Conservation (phyloP, 2,329 filamentous ascomycete species). For the Rhynchosporium agropyri region DNA sequence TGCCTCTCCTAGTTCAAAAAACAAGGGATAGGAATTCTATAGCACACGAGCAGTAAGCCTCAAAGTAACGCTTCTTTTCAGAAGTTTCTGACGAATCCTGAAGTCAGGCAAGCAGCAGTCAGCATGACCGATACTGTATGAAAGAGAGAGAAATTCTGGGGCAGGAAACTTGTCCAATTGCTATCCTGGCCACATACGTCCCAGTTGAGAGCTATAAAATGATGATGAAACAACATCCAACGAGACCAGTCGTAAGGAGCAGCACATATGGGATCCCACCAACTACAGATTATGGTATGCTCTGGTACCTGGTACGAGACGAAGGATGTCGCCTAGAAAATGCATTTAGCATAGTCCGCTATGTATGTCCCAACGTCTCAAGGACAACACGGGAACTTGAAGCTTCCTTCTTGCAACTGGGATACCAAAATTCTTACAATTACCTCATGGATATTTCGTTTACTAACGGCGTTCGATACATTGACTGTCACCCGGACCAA, state of each 20-base stretch:
- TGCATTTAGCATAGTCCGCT: constrained; percentile 1
- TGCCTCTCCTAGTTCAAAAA: background rate
- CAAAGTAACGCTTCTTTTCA: background rate
- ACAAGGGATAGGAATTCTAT: background rate
- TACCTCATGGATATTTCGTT: background rate
- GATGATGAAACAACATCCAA: constrained; percentile 1
- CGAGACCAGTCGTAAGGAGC: background rate
- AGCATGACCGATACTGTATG: background rate
- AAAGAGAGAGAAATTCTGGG: background rate
- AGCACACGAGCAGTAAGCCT: background rate
- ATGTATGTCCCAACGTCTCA: background rate
- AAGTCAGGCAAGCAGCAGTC: background rate
- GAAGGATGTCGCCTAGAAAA: background rate
- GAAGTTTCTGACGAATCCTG: background rate
- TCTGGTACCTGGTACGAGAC: constrained; percentile 4
- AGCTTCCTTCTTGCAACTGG: background rate
- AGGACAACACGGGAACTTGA: background rate
- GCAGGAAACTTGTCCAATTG: background rate
- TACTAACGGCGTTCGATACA: background rate
- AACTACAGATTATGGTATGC: constrained; percentile 2
- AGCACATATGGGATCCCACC: background rate
- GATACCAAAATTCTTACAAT: background rate
- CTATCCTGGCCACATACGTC: background rate
- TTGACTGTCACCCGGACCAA: background rate
- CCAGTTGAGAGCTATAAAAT: background rate